Evolutionary conservation across 108 stramenopile genomes (phyloP).

Genomic region (Nitzschia putrida): DNA sequence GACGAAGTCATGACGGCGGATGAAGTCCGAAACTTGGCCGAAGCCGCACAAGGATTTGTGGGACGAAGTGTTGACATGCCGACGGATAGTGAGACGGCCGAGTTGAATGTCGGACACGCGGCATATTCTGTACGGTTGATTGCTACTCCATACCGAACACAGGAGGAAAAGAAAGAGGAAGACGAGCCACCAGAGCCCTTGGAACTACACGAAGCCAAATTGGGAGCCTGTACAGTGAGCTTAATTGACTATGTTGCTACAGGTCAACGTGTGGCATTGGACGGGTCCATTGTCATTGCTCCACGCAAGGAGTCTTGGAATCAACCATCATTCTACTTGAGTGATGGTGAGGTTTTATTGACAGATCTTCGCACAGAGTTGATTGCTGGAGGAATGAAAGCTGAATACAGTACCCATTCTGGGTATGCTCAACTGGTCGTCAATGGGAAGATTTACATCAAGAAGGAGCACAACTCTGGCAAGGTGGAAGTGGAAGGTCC

Average conservation of each 20-base stretch:
- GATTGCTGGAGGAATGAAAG: conserved; percentile 85
- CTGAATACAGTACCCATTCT: conserved; percentile 76
- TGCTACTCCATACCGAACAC: conserved; percentile 76
- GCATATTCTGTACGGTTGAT: conserved; percentile 79
- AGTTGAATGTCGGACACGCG: conserved; percentile 77
- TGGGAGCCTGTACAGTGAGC: conserved; percentile 86
- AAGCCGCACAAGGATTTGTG: conserved; percentile 56
- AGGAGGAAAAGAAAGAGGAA: conserved; percentile 58
- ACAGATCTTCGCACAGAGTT: conserved; percentile 86
- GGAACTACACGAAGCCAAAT: conserved; percentile 70
- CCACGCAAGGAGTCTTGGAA: conserved; percentile 38
- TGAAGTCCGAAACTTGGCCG: conserved; percentile 57
- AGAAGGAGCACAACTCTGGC: conserved; percentile 64
- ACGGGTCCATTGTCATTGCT: conserved; percentile 86
- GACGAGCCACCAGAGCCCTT: conserved; percentile 51
- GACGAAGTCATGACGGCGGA: conserved; percentile 18
- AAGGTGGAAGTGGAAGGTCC: conserved; percentile 85
- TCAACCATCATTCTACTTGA: conserved; percentile 60
- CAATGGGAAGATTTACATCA: conserved; percentile 77
- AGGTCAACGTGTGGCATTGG: conserved; percentile 81
- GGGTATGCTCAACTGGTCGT: conserved; percentile 79
- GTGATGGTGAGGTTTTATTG: conserved; percentile 83
- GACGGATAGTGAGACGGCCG: conserved; percentile 62
- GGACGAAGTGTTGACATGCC: conserved; percentile 47
- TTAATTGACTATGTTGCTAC: conserved; percentile 79